Base-by-base conservation (phyloP, 2,329 filamentous ascomycete species). In the Ophiocordyceps camponoti-saundersi region DNA sequence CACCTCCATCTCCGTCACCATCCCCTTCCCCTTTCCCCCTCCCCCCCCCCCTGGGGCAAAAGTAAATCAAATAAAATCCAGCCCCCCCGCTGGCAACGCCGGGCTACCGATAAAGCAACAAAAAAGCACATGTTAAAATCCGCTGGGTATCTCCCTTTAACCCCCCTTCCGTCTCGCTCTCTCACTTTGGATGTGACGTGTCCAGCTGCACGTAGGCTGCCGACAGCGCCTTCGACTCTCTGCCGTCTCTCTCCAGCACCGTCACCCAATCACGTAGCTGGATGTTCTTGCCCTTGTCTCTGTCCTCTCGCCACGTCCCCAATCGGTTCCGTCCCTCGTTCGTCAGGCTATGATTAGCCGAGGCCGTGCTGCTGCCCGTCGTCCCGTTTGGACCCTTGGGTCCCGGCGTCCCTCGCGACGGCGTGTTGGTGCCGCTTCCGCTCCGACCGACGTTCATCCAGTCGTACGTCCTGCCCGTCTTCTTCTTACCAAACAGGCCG, bases 261-360 rank as follows among this genome's bases (percentile, higher is more conserved):
- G 77, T 71, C 16, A 94, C 69, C 68, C 88, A 80, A 61, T 95
- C 90, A 47, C 90, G 75, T 46, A 94, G 68, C 65, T 95, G 88
- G 44, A 95, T 85, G 23, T 81, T 80, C 53, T 73, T 75, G 30
- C 86, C 87, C 58, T 82, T 83, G 21, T 82, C 78, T 46, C 77
- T 79, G 55, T 87, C 82, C 61, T 95, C 88, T 49, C 85, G 75
- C 74, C 81, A 85, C 16, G 74, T 72, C n/a, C 85, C 85, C 36
- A 86, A 66, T 46, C 79, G 76, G 46, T 79, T 77, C 22, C 75
- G 71, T 16, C 75, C 73, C 32, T 77, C 73, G 2, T 68, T 71
- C 4, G 77, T 76, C 48, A 82, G 61, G 41, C 66, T 59, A 50
- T 65, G 55, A 48, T 55, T 59, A 36, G 54, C 55, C 2, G 60